Base-by-base conservation (phyloP, 129 eudicot genomes). In the Arctium minus region DNA sequence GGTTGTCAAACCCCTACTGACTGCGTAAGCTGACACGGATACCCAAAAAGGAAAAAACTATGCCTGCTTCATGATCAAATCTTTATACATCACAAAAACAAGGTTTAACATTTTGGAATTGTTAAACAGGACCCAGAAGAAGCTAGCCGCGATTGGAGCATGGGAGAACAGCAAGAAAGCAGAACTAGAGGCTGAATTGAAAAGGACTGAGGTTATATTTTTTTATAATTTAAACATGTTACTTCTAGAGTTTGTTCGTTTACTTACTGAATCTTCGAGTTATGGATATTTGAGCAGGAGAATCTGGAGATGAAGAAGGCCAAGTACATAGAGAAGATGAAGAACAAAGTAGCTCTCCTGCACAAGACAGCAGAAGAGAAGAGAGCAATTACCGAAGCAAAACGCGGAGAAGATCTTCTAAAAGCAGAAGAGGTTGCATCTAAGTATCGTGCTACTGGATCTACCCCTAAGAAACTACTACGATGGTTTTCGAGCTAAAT, bases 91-190 rank as follows among this genome's bases (percentile, higher is more conserved):
- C 53, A 44, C 53, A 44, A 44, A 44, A 8, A 9, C 9, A 44
- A 13, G 53, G 9, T 62, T 7, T 27, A 78, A 65, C 17, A 11
- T 8, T 40, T 46, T 74, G 39, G 42, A 81, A 32, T 75, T 46
- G 22, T 33, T 80, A 72, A 71, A 64, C 78, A 92, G 97, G 84
- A 96, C 98, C 76, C 91, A 92, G 56, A 92, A 89, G 82, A 91
- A 91, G 78, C 40, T 91, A 75, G 92, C 97, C 6, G 85, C 87
- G 1, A 83, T 91, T 67, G 89, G 72, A 36, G 92, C 97, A 73
- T 92, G 98, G 98, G 97, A 94, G 73, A 92, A 91, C 90, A 92
- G 93, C 89, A 90, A 85, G 89, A 92, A 88, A 88, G 98, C 98
- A 29, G 79, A 83, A 62, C 73, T 92, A 8, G 98, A 94, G 35